phyloP scores from a whole-genome alignment of 306 rosid genomes.

The Crataegus laevigata region DNA sequence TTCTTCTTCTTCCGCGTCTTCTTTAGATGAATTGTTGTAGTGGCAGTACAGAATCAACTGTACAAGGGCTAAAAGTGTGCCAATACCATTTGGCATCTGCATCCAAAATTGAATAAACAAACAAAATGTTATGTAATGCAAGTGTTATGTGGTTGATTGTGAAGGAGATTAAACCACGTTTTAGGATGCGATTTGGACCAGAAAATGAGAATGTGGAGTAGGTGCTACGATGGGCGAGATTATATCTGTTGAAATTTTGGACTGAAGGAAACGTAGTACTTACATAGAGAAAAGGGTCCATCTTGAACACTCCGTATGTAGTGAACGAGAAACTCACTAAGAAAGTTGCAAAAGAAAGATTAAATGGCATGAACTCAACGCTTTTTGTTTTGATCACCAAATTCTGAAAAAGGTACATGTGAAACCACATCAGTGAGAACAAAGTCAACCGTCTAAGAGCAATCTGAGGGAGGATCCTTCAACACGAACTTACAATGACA shows the following conservation, averaged over 20 bases:
- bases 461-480: neutral
- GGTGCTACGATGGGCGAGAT: no score
- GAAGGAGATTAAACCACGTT: neutral
- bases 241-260: no score
- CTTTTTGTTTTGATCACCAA: constrained; percentile 37
- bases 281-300: constrained; percentile 37
- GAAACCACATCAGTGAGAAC: neutral
- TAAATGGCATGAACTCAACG: constrained; percentile 38
- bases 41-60: constrained; percentile 26
- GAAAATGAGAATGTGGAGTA: neutral
- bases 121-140: no score
- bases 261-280: constrained; percentile 4
- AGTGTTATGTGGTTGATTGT: neutral
- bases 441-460: neutral
- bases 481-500: constrained; percentile 29
- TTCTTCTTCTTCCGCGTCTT: neutral
- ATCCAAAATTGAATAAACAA: neutral
- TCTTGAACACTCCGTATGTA: constrained; percentile 25
- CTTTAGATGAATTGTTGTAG: neutral
- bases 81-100: constrained; percentile 38
- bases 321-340: constrained; percentile 37
- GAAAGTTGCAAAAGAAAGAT: constrained; percentile 40
- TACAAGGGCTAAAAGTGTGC: constrained; percentile 26
- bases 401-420: constrained; percentile 13
- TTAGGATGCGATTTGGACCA: neutral